Conservation (phyloP, 805 yeast species). For the Hanseniaspora vineae region DNA sequence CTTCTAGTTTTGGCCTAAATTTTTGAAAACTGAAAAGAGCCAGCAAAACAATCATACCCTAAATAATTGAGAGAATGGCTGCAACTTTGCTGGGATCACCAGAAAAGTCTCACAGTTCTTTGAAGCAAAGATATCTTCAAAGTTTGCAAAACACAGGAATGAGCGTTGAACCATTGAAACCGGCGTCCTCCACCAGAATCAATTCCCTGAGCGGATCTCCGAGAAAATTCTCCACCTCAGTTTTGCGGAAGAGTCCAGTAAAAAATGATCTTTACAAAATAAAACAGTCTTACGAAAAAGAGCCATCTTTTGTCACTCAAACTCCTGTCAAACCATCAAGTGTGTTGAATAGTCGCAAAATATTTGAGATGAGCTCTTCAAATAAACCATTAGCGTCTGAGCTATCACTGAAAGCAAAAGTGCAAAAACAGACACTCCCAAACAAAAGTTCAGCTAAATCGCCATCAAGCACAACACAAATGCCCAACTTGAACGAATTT, state of each 20-base stretch:
- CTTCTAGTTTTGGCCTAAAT: too few relatives aligned
- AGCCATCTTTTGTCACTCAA: not conserved
- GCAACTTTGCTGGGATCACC: constrained; percentile 6
- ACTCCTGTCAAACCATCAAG: not conserved
- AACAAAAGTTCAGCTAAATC: too few relatives aligned
- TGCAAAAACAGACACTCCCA: not conserved
- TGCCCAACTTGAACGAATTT: not conserved
- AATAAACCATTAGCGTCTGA: too few relatives aligned
- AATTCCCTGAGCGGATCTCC: constrained; percentile 7
- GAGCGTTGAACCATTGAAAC: constrained; percentile 10
- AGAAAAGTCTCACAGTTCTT: constrained; percentile 9
- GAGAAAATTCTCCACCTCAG: not conserved
- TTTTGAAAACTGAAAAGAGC: not conserved
- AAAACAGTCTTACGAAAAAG: not conserved
- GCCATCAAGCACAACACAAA: not conserved
- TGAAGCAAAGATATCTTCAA: constrained; percentile 19
- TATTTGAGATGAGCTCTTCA: not conserved
- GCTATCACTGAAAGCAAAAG: not conserved
- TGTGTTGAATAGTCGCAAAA: not conserved
- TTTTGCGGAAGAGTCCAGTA: not conserved
- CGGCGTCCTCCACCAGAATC: constrained; percentile 14
- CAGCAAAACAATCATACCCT: not conserved
- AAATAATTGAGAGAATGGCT: not conserved
- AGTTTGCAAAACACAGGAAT: constrained; percentile 9
- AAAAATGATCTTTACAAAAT: not conserved